Evolutionary conservation across 2,329 filamentous ascomycete species (phyloP).

Genomic region (Fonsecaea multimorphosa): DNA sequence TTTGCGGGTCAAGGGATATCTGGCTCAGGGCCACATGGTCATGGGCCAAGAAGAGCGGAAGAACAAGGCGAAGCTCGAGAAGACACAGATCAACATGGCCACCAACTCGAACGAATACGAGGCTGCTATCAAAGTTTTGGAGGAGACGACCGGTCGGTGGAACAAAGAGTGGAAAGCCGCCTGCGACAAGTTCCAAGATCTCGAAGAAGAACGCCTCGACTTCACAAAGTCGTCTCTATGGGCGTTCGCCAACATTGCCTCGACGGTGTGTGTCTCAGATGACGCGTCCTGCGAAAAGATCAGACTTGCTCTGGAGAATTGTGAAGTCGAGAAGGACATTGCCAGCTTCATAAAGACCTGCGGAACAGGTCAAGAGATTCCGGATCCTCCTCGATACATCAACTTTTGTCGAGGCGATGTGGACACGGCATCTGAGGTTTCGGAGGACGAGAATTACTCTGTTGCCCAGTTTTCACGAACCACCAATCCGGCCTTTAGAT

Average conservation of each 20-base stretch:
- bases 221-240: conserved; percentile 98
- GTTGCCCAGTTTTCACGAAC: conserved; percentile 94
- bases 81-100: conserved; percentile 94
- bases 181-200: conserved; percentile 96
- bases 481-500: conserved; percentile 93
- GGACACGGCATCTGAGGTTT: conserved; percentile 80
- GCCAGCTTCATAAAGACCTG: conserved; percentile 81
- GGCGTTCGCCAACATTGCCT: conserved; percentile 97
- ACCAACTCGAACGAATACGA: conserved; percentile 94
- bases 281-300: conserved; percentile 97
- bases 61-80: conserved; percentile 98
- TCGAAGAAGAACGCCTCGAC: conserved; percentile 95
- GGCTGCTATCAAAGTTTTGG: conserved; percentile 85
- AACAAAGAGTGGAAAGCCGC: conserved; percentile 98
- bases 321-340: conserved; percentile 97
- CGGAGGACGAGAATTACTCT: conserved; percentile 90
- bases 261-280: conserved; percentile 96
- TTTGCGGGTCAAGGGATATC: conserved; percentile 96
- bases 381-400: conserved; percentile 96
- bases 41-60: conserved; percentile 99
- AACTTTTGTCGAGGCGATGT: conserved; percentile 94
- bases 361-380: conserved; percentile 96
- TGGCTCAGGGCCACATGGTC: conserved; percentile 98
- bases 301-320: conserved; percentile 86
- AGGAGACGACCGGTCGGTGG: conserved; percentile 94